phyloP scores from a whole-genome alignment of 495 filamentous ascomycete genomes.

The Thermochaetoides thermophila region DNA sequence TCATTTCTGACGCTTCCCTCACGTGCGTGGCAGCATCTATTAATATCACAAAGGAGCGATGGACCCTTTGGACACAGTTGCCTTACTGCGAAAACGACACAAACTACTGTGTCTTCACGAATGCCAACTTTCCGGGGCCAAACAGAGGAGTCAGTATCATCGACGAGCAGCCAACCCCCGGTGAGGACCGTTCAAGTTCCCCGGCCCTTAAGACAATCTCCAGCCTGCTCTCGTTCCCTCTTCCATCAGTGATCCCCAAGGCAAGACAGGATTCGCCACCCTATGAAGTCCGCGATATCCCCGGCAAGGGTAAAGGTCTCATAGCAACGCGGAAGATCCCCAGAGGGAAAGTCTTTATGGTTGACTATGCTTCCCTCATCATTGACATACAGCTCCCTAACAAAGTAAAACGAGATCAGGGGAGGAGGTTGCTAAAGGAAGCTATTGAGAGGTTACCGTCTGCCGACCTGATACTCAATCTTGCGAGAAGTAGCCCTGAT shows the following conservation, averaged over 20 bases:
- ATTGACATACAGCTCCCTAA: constrained; percentile 15
- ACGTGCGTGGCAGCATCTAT: too few species aligned
- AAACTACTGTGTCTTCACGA: constrained; percentile 18
- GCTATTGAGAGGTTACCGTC: constrained; percentile 14
- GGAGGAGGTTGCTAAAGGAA: constrained; percentile 12
- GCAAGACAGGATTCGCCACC: constrained; percentile 2
- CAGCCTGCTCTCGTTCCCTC: constrained; percentile 1
- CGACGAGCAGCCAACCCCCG: constrained; percentile 2
- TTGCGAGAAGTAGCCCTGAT: constrained; percentile 16
- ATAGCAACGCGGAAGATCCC: constrained; percentile 17
- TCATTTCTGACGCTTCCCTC: too few species aligned
- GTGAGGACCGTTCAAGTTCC: too few species aligned
- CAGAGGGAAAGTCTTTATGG: constrained; percentile 16
- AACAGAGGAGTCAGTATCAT: constrained; percentile 15
- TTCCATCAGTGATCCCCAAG: too few species aligned
- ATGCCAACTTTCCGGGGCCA: constrained; percentile 10
- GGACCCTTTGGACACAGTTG: constrained; percentile 18
- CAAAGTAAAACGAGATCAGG: constrained; percentile 10
- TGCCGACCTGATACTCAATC: constrained; percentile 12
- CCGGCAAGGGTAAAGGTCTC: constrained; percentile 20
- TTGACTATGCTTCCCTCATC: constrained; percentile 15
- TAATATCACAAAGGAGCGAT: too few species aligned
- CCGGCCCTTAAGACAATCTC: constrained; percentile 5
- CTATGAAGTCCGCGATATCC: constrained; percentile 15
- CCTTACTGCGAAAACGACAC: constrained; percentile 12